A percentile compares a stretch with the other conserved stretches of the same genome.
Conservation (phyloP, 2,329 filamentous ascomycete genomes). For the Onygena corvina region DNA sequence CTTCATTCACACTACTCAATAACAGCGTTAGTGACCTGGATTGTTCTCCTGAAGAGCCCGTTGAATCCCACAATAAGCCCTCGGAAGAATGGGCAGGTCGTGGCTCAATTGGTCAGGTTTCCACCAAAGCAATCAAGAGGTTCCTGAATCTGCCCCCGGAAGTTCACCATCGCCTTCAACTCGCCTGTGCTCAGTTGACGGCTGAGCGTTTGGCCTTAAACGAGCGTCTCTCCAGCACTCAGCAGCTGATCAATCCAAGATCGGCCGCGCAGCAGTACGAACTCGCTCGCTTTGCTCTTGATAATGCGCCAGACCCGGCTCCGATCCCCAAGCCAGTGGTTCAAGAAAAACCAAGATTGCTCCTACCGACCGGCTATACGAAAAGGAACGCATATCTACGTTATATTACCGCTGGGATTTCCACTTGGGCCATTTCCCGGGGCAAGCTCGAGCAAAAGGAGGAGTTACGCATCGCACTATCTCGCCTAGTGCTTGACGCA, state of each 20-base stretch:
- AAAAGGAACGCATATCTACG: conserved; percentile 8
- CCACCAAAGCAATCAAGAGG: conserved; percentile 3
- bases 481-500: neutral
- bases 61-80: no score
- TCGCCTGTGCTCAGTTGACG: conserved; percentile 13
- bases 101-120: conserved; percentile 11
- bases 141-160: conserved; percentile 14
- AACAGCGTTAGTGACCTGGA: neutral
- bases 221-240: neutral
- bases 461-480: conserved; percentile 7
- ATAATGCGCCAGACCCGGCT: neutral
- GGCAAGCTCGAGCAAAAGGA: conserved; percentile 6
- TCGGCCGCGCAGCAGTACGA: conserved; percentile 13
- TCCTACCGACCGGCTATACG: neutral
- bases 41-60: neutral
- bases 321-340: neutral
- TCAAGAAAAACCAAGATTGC: neutral
- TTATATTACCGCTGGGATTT: conserved; percentile 5
- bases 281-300: conserved; percentile 12
- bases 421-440: conserved; percentile 6
- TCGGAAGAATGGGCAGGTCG: conserved; percentile 7
- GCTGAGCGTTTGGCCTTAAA: conserved; percentile 8
- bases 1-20: neutral
- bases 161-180: conserved; percentile 12
- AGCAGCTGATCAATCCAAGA: neutral